Conservation (phyloP, 164 flowering plant genomes). For the Dillenia suffruticosa region DNA sequence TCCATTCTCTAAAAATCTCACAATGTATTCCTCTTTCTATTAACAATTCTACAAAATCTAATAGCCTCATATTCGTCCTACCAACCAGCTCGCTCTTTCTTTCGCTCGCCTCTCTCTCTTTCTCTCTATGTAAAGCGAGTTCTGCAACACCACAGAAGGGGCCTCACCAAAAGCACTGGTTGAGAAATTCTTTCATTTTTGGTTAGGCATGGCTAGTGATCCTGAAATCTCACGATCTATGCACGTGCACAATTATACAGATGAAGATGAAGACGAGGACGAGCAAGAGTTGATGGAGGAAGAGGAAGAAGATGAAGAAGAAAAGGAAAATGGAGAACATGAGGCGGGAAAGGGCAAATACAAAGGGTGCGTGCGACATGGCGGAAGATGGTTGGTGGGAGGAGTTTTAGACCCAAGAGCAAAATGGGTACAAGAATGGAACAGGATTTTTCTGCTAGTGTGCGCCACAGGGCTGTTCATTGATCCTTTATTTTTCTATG, state of each 20-base stretch:
- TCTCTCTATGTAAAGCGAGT: neutral
- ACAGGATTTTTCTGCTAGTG: conserved; percentile 68
- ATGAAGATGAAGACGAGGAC: conserved; percentile 15
- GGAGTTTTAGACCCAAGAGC: conserved; percentile 47
- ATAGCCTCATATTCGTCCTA: neutral
- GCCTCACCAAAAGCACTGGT: no score
- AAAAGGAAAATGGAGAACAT: conserved; percentile 9
- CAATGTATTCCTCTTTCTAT: no score
- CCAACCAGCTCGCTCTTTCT: neutral
- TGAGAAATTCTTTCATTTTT: no score
- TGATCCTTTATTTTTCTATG: conserved; percentile 92
- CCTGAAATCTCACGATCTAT: neutral
- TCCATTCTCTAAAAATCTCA: no score
- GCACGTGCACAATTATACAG: conserved; percentile 7
- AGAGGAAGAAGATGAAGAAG: conserved; percentile 15
- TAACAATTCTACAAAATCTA: neutral
- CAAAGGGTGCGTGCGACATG: neutral
- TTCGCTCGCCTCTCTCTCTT: neutral
- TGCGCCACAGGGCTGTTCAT: conserved; percentile 74
- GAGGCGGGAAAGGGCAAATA: conserved; percentile 9
- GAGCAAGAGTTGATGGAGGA: conserved; percentile 5
- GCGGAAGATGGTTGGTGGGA: conserved; percentile 21
- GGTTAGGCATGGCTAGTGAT: conserved; percentile 8
- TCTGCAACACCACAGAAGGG: no score
- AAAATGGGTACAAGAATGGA: conserved; percentile 86